Evolutionary conservation across 2,329 filamentous ascomycete genomes (phyloP).

Genomic region (Apiospora sp.): DNA sequence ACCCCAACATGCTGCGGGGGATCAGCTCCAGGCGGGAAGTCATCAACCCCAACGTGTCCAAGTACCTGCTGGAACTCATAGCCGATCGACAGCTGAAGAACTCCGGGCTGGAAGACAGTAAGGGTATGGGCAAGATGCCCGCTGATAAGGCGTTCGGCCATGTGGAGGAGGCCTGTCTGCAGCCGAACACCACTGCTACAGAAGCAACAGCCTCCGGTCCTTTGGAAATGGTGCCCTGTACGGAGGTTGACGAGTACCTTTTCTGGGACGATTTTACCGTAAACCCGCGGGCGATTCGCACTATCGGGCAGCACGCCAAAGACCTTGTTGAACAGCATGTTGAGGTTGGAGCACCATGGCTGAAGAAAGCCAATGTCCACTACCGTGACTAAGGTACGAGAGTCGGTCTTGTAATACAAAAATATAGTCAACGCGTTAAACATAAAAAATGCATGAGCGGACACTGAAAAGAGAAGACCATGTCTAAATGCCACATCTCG

Average conservation of each 20-base stretch:
- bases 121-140: constrained; percentile 50
- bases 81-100: constrained; percentile 56
- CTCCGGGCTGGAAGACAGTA: constrained; percentile 50
- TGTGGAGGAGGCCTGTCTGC: constrained; percentile 53
- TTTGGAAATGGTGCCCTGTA: constrained; percentile 47
- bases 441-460: not conserved
- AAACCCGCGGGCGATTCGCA: constrained; percentile 44
- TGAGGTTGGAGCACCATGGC: not conserved
- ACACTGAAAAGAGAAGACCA: not conserved
- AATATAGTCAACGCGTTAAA: not conserved
- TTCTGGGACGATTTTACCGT: constrained; percentile 62
- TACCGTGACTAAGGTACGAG: not conserved
- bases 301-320: constrained; percentile 41
- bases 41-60: constrained; percentile 50
- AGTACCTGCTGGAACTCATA: constrained; percentile 53
- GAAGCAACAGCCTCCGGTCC: constrained; percentile 19
- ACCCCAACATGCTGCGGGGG: constrained; percentile 40
- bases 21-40: constrained; percentile 45
- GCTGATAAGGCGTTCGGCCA: constrained; percentile 49
- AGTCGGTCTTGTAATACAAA: not conserved
- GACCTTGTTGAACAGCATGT: constrained; percentile 2
- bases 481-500: not conserved
- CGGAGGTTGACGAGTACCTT: constrained; percentile 54
- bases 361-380: constrained; percentile 11
- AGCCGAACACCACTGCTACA: constrained; percentile 26